phyloP scores from a whole-genome alignment of 2,329 filamentous ascomycete species.

The Hortaea werneckii region DNA sequence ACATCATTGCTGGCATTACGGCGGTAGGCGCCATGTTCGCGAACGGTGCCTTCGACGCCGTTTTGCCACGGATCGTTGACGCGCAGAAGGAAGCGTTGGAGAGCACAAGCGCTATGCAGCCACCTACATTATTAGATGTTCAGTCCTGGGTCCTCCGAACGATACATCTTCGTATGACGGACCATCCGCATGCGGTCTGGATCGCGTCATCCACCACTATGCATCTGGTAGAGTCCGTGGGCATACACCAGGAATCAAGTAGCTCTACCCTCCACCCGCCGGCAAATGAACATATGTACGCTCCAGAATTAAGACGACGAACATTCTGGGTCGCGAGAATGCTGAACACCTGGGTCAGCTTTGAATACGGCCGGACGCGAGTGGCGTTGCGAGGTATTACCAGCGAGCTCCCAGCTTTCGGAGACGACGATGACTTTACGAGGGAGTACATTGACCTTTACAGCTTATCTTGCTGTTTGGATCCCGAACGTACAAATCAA shows the following conservation, averaged over 20 bases:
- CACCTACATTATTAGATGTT: slow-evolving; percentile 31
- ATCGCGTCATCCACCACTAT: slow-evolving; percentile 48
- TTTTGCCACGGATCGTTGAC: slow-evolving; percentile 18
- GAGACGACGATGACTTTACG: slow-evolving; percentile 30
- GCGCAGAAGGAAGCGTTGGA: slow-evolving; percentile 39
- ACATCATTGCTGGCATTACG: slow-evolving; percentile 45
- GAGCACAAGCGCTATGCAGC: slow-evolving; percentile 22
- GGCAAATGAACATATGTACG: slow-evolving; percentile 13
- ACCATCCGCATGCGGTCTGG: slow-evolving; percentile 45
- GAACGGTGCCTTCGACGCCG: slow-evolving; percentile 17
- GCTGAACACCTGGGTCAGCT: slow-evolving; percentile 50
- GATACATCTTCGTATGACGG: slow-evolving; percentile 44
- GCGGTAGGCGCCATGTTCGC: slow-evolving; percentile 44
- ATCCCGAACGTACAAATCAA: slow-evolving; percentile 34
- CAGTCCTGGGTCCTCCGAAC: slow-evolving; percentile 45
- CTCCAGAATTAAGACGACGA: slow-evolving; percentile 18
- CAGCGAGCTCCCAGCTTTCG: slow-evolving; percentile 30
- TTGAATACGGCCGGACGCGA: slow-evolving; percentile 47
- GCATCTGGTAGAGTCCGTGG: slow-evolving; percentile 48
- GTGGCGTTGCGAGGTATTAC: slow-evolving; percentile 40
- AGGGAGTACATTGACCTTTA: slow-evolving; percentile 44
- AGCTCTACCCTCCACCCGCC: slow-evolving; percentile 18
- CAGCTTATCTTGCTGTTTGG: slow-evolving; percentile 44
- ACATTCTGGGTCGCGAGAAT: slow-evolving; percentile 44
- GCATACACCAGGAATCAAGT: slow-evolving; percentile 34